A percentile compares a stretch with the other conserved stretches of the same genome.
phyloP scores from a whole-genome alignment of 306 rosid species.

The Prunus persica region Prunus_persica_NCBIv2 NC_034014.1:25715001-25715500 shows the following conservation, averaged over 20 bases:
- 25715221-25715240: neutral
- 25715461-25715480: too few relatives aligned
- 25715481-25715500: too few relatives aligned
- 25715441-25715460: too few relatives aligned
- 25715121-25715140: slow-evolving; percentile 50
- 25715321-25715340: too few relatives aligned
- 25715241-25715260: neutral
- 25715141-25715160: slow-evolving; percentile 43
- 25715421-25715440: too few relatives aligned
- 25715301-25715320: neutral
- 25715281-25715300: neutral
- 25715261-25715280: neutral
- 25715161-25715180: slow-evolving; percentile 59
- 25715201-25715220: slow-evolving; percentile 42
- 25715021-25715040: slow-evolving; percentile 77
- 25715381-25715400: too few relatives aligned
- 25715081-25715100: slow-evolving; percentile 86
- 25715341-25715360: too few relatives aligned
- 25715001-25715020: slow-evolving; percentile 52
- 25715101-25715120: slow-evolving; percentile 40
- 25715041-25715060: slow-evolving; percentile 86
- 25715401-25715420: too few relatives aligned
- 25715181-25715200: slow-evolving; percentile 58
- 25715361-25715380: too few relatives aligned
- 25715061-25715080: slow-evolving; percentile 87